phyloP scores from a whole-genome alignment of 2,329 filamentous ascomycete genomes.

The Albophoma yamanashiensis region DNA sequence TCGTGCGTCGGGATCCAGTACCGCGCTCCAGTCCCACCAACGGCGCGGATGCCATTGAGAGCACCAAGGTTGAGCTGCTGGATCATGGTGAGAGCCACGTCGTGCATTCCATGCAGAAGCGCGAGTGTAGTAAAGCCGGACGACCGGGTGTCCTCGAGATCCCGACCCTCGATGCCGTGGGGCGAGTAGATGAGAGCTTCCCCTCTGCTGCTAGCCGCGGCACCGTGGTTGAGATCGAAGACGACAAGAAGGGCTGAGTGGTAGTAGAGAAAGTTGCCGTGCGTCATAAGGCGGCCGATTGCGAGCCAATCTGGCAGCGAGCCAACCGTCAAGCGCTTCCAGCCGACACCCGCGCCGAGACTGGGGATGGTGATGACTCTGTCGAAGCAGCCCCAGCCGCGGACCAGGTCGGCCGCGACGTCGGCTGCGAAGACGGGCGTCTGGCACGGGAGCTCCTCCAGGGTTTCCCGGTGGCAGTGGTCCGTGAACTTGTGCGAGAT shows the following conservation, averaged over 20 bases:
- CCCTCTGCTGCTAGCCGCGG: conserved; percentile 10
- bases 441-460: conserved; percentile 39
- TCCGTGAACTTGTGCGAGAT: conserved; percentile 60
- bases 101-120: conserved; percentile 53
- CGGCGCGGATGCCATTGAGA: conserved; percentile 48
- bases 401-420: conserved; percentile 45
- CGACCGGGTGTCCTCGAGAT: conserved; percentile 28
- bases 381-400: conserved; percentile 48
- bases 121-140: conserved; percentile 41
- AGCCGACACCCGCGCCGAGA: conserved; percentile 21
- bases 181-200: conserved; percentile 55
- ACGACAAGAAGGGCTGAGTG: conserved; percentile 51
- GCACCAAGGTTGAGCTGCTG: conserved; percentile 55
- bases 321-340: conserved; percentile 9
- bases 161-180: conserved; percentile 42
- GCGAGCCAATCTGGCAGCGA: conserved; percentile 49
- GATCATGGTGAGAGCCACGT: conserved; percentile 37
- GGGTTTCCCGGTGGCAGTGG: conserved; percentile 53
- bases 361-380: conserved; percentile 37
- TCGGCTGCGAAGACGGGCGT: conserved; percentile 51
- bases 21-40: conserved; percentile 36
- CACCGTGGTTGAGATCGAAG: conserved; percentile 24
- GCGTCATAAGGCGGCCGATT: conserved; percentile 44
- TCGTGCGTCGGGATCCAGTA: conserved; percentile 60
- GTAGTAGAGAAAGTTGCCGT: conserved; percentile 45